Evolutionary conservation across 164 flowering plant genomes (phyloP), one percentile per base, ranked within the genome.

Genomic region (Stephania japonica): DNA sequence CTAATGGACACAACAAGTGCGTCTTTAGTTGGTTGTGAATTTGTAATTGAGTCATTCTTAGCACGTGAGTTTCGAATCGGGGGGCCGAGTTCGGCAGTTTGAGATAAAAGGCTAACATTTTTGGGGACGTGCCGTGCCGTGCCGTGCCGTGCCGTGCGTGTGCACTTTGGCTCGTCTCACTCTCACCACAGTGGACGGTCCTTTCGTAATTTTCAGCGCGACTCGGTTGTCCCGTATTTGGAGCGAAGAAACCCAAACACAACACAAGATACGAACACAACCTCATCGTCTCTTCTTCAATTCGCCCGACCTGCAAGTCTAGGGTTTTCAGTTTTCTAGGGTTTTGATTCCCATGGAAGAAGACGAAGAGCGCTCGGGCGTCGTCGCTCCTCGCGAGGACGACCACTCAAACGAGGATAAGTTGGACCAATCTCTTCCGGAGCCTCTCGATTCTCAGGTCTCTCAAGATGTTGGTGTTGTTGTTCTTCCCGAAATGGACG

Each of bases 401-500:
- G 59, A 41, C 50, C 49, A 25, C 24, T 14, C 42, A 9, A 41
- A 5, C 26, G 64, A 23, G 0, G 64, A 47, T 12, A 50, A 71
- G 32, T 14, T 44, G 65, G 12, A 41, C 21, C 67, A 38, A 21
- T 6, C 23, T 59, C 78, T 38, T 27, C 75, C 3, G 42, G 79
- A 72, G 44, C 23, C 72, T 12, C 24, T 49, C 70, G 53, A 65
- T 67, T 44, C 65, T 41, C 76, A 68, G 72, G 76, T 78, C 73
- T 78, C 74, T 78, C 66, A 68, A 21, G 59, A 32, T 32, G 38
- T 32, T 32, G 38, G 38, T 32, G 38, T 32, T 4, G 38, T 32
- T 32, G 38, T 41, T 63, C 68, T 78, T 12, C 72, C 43, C 7
- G 83, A 78, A 5, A 72, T 75, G 76, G 81, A 78, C 41, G 87